Evolutionary conservation across 179 eudicot species (phyloP), one percentile per base, ranked within the genome.

Genomic region (Silene noctiflora): DNA sequence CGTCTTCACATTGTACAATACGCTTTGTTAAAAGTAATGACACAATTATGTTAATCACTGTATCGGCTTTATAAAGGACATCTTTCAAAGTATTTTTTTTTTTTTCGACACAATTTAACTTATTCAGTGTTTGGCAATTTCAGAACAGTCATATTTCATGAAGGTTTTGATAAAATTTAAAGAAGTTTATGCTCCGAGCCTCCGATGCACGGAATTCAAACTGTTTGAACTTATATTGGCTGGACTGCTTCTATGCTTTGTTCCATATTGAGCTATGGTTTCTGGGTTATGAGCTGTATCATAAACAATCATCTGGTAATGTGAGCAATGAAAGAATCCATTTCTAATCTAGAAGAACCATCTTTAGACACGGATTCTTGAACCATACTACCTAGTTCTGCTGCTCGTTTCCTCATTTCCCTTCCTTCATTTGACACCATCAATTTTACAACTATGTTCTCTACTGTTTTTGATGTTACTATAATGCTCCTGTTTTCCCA

Each of bases 341-440:
- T 2, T 27, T 27, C 29, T 27, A 27, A 27, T 27, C 29, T 27
- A 27, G 29, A 27, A 27, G 29, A 27, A 27, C 29, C 29, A 2
- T 27, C 29, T 27, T 27, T 27, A 27, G 74, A 76, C 27, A 79
- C 81, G 6, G 91, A 78, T 53, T 68, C 70, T 77, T 78, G 68
- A 6, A 87, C 21, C 0, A 4, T 69, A 1, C 0, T 31, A 3
- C 94, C 79, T 14, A 91, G 9, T 53, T 86, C 81, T 63, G 39
- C 72, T 9, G 88, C 89, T 35, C 86, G 84, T 58, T 80, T 81
- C 67, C 88, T 84, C 63, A 82, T 88, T 72, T 82, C 88, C 5
- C 72, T 73, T 35, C 91, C 96, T 73, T 88, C 92, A 62, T 75
- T 31, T 14, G 90, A 80, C 17, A 35, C 81, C 89, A 91, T 89